phyloP scores from a whole-genome alignment of 1,284 basidiomycete species.

The Clitocybe nebularis region DNA sequence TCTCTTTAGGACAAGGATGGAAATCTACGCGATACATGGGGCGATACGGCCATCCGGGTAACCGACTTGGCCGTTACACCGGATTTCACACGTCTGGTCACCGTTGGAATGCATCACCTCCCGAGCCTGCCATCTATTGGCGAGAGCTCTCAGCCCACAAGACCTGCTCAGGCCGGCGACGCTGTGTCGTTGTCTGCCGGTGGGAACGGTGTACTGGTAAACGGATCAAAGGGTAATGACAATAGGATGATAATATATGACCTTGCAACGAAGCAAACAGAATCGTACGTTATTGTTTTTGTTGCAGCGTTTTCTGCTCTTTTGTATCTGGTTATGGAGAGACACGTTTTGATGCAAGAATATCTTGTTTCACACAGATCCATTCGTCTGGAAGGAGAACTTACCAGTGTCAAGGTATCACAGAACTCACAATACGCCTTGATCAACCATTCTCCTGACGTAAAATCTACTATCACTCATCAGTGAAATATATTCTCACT shows the following conservation, averaged over 20 bases:
- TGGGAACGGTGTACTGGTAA: constrained; percentile 32
- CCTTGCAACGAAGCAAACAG: constrained; percentile 56
- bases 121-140: constrained; percentile 24
- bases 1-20: constrained; percentile 69
- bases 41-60: constrained; percentile 77
- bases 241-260: constrained; percentile 77
- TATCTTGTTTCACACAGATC: constrained; percentile 42
- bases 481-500: constrained; percentile 10
- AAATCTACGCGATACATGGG: constrained; percentile 66
- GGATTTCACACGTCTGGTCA: constrained; percentile 80
- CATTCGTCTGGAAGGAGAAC: constrained; percentile 67
- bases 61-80: constrained; percentile 87
- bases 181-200: constrained; percentile 31
- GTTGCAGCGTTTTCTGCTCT: constrained; percentile 10
- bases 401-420: constrained; percentile 87
- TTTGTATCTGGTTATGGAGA: too few species aligned
- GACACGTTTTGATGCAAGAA: constrained; percentile 12
- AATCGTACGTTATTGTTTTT: constrained; percentile 47
- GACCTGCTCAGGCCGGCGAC: constrained; percentile 31
- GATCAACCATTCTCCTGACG: constrained; percentile 83
- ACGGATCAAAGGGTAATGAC: constrained; percentile 39
- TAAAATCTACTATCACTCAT: constrained; percentile 37
- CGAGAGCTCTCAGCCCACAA: constrained; percentile 22
- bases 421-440: constrained; percentile 84
- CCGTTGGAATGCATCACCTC: constrained; percentile 66